phyloP scores from a whole-genome alignment of 345 rosid species.

The Isatis tinctoria region DNA sequence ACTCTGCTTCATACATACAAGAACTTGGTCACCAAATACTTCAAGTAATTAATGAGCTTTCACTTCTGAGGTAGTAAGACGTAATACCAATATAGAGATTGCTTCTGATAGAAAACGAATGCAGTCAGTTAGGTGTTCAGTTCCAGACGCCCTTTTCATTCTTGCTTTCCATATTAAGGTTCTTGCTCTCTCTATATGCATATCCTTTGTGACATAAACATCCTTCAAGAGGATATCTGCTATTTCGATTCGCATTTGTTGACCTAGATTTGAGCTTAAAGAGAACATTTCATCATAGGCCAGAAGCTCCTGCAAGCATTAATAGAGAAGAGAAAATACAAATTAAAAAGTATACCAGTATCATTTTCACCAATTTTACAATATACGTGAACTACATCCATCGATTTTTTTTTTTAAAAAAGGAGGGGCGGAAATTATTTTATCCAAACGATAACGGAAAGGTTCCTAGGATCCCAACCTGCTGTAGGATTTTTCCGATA shows the following conservation, averaged over 20 bases:
- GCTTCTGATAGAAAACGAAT: slow-evolving; percentile 66
- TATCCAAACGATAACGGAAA: not conserved
- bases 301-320: slow-evolving; percentile 61
- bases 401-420: not conserved
- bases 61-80: not conserved
- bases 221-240: slow-evolving; percentile 54
- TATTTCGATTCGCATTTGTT: slow-evolving; percentile 47
- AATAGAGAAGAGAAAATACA: slow-evolving; percentile 4
- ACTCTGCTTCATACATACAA: slow-evolving; percentile 36
- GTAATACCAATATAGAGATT: slow-evolving; percentile 52
- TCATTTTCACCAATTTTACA: slow-evolving; percentile 9
- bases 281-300: slow-evolving; percentile 55
- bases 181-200: slow-evolving; percentile 45
- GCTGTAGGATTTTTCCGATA: slow-evolving; percentile 62
- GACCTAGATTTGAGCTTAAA: slow-evolving; percentile 52
- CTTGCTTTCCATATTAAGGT: slow-evolving; percentile 63
- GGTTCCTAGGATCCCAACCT: slow-evolving; percentile 48
- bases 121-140: slow-evolving; percentile 48
- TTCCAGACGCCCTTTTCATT: slow-evolving; percentile 47
- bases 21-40: slow-evolving; percentile 11
- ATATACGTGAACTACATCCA: not conserved
- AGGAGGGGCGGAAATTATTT: not conserved
- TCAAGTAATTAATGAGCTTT: not conserved
- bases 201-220: slow-evolving; percentile 36
- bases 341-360: not conserved